These are phyloP conservation scores for Omphalotus guepiniiformis DNA, from an alignment of 768 basidiomycete species.

Conservation along the genomic window DNA sequence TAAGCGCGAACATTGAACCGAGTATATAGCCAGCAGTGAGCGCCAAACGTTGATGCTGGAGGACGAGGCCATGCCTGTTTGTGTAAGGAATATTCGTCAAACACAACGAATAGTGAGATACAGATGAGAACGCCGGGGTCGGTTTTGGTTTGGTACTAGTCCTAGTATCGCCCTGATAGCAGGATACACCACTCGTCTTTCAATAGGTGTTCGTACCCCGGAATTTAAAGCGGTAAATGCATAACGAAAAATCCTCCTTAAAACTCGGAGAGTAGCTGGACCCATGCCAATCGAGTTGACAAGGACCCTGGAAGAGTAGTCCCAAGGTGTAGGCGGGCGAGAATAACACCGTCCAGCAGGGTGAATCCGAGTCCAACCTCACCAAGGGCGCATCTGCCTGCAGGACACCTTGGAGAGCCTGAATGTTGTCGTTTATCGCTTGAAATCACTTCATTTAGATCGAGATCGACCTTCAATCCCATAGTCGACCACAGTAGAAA, in stretches of 20 bases:
- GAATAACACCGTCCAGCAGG: slow-evolving; percentile 57
- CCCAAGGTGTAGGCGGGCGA: slow-evolving; percentile 72
- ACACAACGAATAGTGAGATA: background rate
- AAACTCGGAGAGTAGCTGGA: slow-evolving; percentile 75
- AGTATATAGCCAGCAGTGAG: slow-evolving; percentile 63
- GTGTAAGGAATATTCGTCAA: slow-evolving; percentile 5
- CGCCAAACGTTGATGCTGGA: slow-evolving; percentile 68
- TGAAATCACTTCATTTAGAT: slow-evolving; percentile 32
- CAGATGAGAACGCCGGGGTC: slow-evolving; percentile 86
- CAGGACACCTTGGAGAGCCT: slow-evolving; percentile 57
- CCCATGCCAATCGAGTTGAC: slow-evolving; percentile 62
- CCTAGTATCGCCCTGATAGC: slow-evolving; percentile 68
- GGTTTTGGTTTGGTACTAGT: slow-evolving; percentile 92
- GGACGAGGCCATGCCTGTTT: slow-evolving; percentile 84
- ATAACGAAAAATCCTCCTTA: slow-evolving; percentile 49
- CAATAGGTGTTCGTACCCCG: slow-evolving; percentile 60
- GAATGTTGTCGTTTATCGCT: slow-evolving; percentile 65
- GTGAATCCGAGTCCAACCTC: slow-evolving; percentile 63
- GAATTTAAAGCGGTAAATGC: slow-evolving; percentile 7
- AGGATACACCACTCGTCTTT: slow-evolving; percentile 79
- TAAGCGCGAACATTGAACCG: slow-evolving; percentile 53
- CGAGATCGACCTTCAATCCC: slow-evolving; percentile 32
- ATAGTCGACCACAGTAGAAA: slow-evolving; percentile 64
- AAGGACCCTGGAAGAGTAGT: slow-evolving; percentile 45
- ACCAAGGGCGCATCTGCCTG: slow-evolving; percentile 71